These are phyloP conservation scores for Angophora floribunda DNA, from an alignment of 345 rosid species.

Conservation along the genomic window DNA sequence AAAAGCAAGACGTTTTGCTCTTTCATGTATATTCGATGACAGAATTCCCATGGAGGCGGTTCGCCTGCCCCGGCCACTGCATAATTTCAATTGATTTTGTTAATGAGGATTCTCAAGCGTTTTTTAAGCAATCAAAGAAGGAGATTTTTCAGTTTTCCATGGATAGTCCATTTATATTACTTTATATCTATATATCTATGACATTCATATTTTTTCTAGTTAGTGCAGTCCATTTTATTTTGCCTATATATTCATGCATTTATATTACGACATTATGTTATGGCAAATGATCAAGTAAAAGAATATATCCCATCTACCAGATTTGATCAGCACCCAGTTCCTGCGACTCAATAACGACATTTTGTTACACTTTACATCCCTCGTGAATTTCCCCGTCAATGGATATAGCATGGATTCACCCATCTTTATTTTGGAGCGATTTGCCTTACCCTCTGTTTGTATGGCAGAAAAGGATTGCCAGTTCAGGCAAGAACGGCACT, in stretches of 20 bases:
- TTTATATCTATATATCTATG: too few species aligned
- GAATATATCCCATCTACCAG: background rate
- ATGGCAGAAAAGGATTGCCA: background rate
- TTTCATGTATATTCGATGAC: background rate
- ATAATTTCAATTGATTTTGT: background rate
- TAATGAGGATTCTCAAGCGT: background rate
- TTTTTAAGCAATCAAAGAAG: background rate
- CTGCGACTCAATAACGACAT: background rate
- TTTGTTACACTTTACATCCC: background rate
- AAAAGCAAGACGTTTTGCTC: background rate
- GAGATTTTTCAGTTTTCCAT: background rate
- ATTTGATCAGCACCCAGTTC: background rate
- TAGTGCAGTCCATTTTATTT: background rate
- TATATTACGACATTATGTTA: background rate
- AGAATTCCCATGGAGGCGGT: background rate
- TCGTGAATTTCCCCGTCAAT: background rate
- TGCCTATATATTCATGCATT: background rate
- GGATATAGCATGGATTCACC: background rate
- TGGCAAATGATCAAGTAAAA: background rate
- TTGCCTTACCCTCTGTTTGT: background rate
- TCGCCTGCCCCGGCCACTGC: background rate
- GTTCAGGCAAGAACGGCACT: background rate
- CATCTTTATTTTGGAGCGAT: background rate
- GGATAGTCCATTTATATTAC: background rate
- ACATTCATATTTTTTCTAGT: background rate